phyloP scores from a whole-genome alignment of 192 early-diverging fungal genomes.

The Linnemannia elongata region DNA sequence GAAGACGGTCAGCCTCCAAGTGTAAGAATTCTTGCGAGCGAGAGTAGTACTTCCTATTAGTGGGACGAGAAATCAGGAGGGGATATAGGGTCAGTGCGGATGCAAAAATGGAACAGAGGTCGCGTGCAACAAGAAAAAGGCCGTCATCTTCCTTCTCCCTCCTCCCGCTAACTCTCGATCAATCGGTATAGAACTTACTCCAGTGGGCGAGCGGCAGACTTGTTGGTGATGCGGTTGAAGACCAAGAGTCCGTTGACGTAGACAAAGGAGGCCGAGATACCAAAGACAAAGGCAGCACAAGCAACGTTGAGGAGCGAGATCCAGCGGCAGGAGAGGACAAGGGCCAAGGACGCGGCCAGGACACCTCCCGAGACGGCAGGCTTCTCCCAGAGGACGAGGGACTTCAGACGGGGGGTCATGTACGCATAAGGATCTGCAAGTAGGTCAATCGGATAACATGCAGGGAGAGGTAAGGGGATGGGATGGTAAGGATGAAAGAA shows the following conservation, averaged over 20 bases:
- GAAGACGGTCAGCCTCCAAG: conserved; percentile 39
- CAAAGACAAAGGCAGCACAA: conserved; percentile 44
- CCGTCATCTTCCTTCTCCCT: no score
- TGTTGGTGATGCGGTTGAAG: conserved; percentile 53
- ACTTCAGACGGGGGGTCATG: conserved; percentile 51
- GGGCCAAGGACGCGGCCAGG: conserved; percentile 27
- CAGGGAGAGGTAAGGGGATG: not conserved
- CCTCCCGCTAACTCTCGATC: not conserved
- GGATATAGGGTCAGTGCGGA: not conserved
- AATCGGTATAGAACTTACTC: conserved; percentile 18
- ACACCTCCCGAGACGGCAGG: conserved; percentile 36
- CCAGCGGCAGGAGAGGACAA: conserved; percentile 55
- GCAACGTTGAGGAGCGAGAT: conserved; percentile 49
- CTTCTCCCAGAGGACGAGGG: conserved; percentile 52
- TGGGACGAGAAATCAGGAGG: not conserved
- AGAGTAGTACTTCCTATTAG: conserved; percentile 48
- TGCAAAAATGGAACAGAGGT: not conserved
- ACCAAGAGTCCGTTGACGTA: conserved; percentile 52
- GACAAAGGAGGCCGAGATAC: conserved; percentile 47
- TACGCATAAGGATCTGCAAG: conserved; percentile 39
- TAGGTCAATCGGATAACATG: not conserved
- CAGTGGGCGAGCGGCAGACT: conserved; percentile 39
- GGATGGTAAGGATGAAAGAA: not conserved
- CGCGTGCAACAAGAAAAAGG: not conserved
- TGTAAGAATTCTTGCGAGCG: conserved; percentile 52